A percentile compares a stretch with the other conserved stretches of the same genome.
phyloP scores from a whole-genome alignment of 371 early-diverging fungal species.

The Smittium mucronatum region DNA sequence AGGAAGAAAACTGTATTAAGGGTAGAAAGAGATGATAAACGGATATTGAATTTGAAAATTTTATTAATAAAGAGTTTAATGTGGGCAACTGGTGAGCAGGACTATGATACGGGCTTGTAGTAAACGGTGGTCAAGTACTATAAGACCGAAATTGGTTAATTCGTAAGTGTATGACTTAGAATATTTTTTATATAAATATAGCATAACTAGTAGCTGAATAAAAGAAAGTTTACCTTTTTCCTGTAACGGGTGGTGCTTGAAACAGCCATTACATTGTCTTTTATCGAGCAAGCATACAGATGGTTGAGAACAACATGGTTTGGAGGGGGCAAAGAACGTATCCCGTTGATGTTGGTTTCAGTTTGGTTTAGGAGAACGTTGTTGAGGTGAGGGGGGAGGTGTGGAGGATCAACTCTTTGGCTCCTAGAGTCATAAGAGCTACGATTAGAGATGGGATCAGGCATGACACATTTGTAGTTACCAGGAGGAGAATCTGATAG shows the following conservation, averaged over 20 bases:
- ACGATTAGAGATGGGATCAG: conserved; percentile 27
- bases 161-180: neutral
- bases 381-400: conserved; percentile 82
- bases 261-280: conserved; percentile 92
- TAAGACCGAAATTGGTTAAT: conserved; percentile 16
- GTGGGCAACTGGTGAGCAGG: neutral
- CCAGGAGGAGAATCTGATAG: conserved; percentile 42
- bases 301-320: conserved; percentile 91
- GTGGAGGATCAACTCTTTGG: conserved; percentile 53
- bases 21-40: too few relatives aligned
- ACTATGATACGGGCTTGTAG: conserved; percentile 49
- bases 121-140: conserved; percentile 65
- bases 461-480: conserved; percentile 51
- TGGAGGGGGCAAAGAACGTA: conserved; percentile 67
- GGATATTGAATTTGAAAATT: too few relatives aligned
- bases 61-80: too few relatives aligned
- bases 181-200: too few relatives aligned
- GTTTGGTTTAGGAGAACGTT: conserved; percentile 67
- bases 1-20: too few relatives aligned
- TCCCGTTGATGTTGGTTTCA: conserved; percentile 49
- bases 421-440: conserved; percentile 14
- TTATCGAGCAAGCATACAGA: conserved; percentile 87
- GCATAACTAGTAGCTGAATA: too few relatives aligned
- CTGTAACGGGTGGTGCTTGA: conserved; percentile 73
- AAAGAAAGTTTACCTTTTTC: conserved; percentile 46